phyloP scores from a whole-genome alignment of 768 basidiomycete genomes.

The Mycena capillaripes region DNA sequence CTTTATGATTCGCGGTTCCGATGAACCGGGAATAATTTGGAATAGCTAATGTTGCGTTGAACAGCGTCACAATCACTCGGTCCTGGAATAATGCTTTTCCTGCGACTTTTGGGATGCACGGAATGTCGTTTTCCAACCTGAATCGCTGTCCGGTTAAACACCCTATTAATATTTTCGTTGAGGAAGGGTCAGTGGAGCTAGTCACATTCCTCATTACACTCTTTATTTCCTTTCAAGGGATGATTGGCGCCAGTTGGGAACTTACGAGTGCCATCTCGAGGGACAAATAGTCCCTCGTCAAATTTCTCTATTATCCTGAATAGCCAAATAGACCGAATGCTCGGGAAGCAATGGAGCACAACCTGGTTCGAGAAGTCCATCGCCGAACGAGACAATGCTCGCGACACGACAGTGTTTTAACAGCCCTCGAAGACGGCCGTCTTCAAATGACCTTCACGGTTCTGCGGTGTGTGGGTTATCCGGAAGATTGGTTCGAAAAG shows the following conservation, averaged over 20 bases:
- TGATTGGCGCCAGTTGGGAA: constrained; percentile 30
- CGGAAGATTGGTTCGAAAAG: constrained; percentile 36
- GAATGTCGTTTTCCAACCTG: constrained; percentile 31
- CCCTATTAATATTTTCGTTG: constrained; percentile 33
- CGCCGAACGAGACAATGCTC: neutral
- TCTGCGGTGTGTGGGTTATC: constrained; percentile 39
- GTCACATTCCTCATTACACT: neutral
- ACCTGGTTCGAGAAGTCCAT: constrained; percentile 14
- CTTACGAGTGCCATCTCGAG: constrained; percentile 22
- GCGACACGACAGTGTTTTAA: constrained; percentile 18
- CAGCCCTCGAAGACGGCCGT: constrained; percentile 36
- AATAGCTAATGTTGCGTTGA: too few relatives aligned
- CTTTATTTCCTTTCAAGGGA: constrained; percentile 17
- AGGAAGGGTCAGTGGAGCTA: constrained; percentile 14
- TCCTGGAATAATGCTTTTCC: constrained; percentile 35
- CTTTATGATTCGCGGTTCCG: neutral
- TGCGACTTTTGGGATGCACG: constrained; percentile 28
- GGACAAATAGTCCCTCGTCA: constrained; percentile 34
- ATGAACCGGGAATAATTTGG: too few relatives aligned
- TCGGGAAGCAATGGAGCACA: constrained; percentile 18
- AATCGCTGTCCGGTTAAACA: neutral
- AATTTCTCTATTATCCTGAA: constrained; percentile 16
- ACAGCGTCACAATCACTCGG: constrained; percentile 29
- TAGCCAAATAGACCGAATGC: constrained; percentile 25
- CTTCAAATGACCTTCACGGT: constrained; percentile 36